A percentile compares a stretch with the other conserved stretches of the same genome.
These are phyloP conservation scores for Peterozyma xylosa DNA, from an alignment of 805 yeast species.

Conservation along the genomic window DNA sequence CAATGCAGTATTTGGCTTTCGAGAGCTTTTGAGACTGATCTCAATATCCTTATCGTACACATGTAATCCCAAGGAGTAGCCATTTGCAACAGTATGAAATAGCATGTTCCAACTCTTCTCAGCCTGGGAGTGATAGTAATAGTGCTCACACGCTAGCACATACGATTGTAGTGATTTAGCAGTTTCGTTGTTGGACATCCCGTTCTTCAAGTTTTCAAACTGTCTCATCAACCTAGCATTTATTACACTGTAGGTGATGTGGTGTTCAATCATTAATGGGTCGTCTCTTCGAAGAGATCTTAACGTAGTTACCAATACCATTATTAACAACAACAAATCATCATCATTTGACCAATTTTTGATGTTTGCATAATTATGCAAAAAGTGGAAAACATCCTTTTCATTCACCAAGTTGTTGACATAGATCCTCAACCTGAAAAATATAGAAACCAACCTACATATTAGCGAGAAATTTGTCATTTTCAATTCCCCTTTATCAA, in stretches of 20 bases:
- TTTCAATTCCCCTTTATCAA: conserved; percentile 7
- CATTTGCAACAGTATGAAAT: conserved; percentile 40
- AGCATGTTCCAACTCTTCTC: conserved; percentile 46
- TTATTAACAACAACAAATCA: conserved; percentile 35
- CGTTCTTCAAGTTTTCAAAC: conserved; percentile 37
- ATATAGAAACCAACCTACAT: conserved; percentile 27
- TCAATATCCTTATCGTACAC: conserved; percentile 29
- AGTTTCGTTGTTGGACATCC: conserved; percentile 35
- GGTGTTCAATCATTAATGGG: conserved; percentile 14
- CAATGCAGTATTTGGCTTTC: conserved; percentile 16
- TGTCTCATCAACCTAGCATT: conserved; percentile 27
- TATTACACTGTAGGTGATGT: conserved; percentile 15
- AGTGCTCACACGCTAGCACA: conserved; percentile 43
- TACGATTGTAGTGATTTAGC: conserved; percentile 40
- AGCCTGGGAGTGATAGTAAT: conserved; percentile 38
- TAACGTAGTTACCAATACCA: conserved; percentile 34
- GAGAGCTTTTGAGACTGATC: conserved; percentile 16
- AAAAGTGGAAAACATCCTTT: conserved; percentile 25
- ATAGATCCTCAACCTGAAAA: conserved; percentile 31
- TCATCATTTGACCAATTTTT: conserved; percentile 41
- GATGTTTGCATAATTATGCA: conserved; percentile 25
- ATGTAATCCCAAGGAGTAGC: conserved; percentile 45
- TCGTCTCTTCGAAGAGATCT: conserved; percentile 23
- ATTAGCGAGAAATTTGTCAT: conserved; percentile 26
- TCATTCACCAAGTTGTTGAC: conserved; percentile 32